phyloP scores from a whole-genome alignment of 2,329 filamentous ascomycete genomes.

The Colletotrichum australisinense region DNA sequence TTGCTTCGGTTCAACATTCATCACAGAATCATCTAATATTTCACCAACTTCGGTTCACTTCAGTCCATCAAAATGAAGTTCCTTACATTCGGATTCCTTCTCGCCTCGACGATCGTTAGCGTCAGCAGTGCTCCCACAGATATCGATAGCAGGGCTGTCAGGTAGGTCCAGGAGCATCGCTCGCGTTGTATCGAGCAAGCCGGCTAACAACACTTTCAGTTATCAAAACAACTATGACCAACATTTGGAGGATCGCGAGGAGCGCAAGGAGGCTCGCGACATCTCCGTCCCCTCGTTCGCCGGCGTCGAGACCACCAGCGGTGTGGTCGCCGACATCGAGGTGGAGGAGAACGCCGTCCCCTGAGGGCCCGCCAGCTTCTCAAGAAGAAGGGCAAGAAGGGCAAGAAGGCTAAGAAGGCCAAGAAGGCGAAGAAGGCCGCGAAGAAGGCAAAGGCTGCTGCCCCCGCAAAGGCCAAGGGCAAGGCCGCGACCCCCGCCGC shows the following conservation, averaged over 20 bases:
- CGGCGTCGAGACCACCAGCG: slow-evolving; percentile 27
- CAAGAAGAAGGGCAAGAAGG: slow-evolving; percentile 32
- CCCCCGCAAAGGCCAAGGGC: slow-evolving; percentile 9
- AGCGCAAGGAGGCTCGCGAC: slow-evolving; percentile 24
- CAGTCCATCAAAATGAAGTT: slow-evolving; percentile 35
- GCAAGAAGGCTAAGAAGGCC: slow-evolving; percentile 19
- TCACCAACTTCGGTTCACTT: slow-evolving; percentile 18
- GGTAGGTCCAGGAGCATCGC: neutral
- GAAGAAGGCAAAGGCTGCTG: slow-evolving; percentile 22
- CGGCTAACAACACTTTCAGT: neutral
- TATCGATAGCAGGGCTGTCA: slow-evolving; percentile 31
- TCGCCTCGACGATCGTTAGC: slow-evolving; percentile 33
- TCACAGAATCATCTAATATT: neutral
- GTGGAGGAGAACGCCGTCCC: slow-evolving; percentile 19
- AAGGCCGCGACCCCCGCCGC: slow-evolving; percentile 4
- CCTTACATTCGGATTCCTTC: slow-evolving; percentile 23
- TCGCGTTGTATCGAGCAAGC: no score
- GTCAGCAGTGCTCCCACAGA: slow-evolving; percentile 34
- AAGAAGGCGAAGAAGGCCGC: slow-evolving; percentile 24
- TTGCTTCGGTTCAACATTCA: slow-evolving; percentile 5
- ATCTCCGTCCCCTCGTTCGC: slow-evolving; percentile 27
- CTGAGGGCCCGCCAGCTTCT: slow-evolving; percentile 23
- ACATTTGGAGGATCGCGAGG: slow-evolving; percentile 23
- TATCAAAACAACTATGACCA: slow-evolving; percentile 24
- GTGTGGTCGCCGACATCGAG: slow-evolving; percentile 23